Base-by-base conservation (phyloP, 1,139 yeast species). In the Geotrichum bryndzae region DNA sequence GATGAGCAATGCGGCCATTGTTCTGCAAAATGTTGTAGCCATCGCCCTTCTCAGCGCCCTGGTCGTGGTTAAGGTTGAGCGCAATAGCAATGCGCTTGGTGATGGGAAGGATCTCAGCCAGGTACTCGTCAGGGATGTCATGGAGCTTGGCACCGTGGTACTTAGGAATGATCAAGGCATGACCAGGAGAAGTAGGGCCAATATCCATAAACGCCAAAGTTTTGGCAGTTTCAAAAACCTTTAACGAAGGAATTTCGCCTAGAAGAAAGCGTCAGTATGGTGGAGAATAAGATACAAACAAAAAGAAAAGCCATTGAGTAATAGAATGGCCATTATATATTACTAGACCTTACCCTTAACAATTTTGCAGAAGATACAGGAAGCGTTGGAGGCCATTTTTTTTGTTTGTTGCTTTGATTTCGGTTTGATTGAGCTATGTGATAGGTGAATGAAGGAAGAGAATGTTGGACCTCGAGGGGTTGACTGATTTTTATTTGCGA, bases 1-100 rank as follows among this genome's bases (percentile, higher is more conserved):
- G 98, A 73, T 92, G 97, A 27, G 98, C 98, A 72, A 91, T 86
- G 69, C 88, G 77, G 51, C 97, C 98, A 69, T 94, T 92, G 80
- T 94, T 94, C 76, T 92, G 98, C 67, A 92, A 80, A 35, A 92
- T 75, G 73, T 92, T 92, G 82, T 92, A 92, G 51, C 97, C 97
- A 56, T 78, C 81, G 51, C 94, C 91, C 8, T 86, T 88, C 5
- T 87, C 87, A 10, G 79, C 79, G 29, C 70, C 77, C 8, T n/a
- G 48, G 22, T 55, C 53, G 66, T 84, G 88, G 73, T 85, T 82
- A 68, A 90, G 82, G 7, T 79, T 84, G 35, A 84, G 73, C 2
- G 88, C 89, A 68, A 83, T 80, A 65, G 95, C 90, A 70, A 94
- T 80, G 73, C 85, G 89, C 80, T 91, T 92, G 57, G 92, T 90